phyloP scores from a whole-genome alignment of 768 basidiomycete species.

The Boletus rubropictus region DNA sequence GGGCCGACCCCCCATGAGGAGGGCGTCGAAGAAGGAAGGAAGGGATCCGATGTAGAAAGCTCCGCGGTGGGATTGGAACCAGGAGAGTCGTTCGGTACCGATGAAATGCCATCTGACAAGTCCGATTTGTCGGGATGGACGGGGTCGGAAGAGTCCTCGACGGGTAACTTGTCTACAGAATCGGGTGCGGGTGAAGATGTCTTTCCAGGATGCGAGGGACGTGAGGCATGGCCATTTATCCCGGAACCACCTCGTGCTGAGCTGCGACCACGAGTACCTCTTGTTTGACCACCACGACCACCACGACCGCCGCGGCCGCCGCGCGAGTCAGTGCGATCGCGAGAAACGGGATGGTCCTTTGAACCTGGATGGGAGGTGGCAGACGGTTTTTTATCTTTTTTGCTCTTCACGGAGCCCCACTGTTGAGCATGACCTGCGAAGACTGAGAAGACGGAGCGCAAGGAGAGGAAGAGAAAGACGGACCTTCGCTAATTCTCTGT shows the following conservation, averaged over 20 bases:
- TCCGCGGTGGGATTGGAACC: constrained; percentile 14
- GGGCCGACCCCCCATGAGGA: constrained; percentile 32
- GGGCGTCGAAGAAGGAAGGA: constrained; percentile 24
- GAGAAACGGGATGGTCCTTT: constrained; percentile 38
- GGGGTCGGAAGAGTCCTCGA: constrained; percentile 20
- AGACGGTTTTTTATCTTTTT: constrained; percentile 77
- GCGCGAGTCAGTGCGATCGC: constrained; percentile 40
- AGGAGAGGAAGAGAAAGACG: not conserved
- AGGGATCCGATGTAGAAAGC: constrained; percentile 7
- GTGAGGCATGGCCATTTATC: constrained; percentile 31
- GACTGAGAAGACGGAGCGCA: constrained; percentile 7
- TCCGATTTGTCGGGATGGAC: constrained; percentile 12
- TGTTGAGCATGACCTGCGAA: constrained; percentile 63
- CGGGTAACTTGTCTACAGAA: constrained; percentile 22
- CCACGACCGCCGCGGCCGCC: constrained; percentile 59
- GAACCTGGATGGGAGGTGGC: constrained; percentile 36
- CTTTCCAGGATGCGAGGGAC: constrained; percentile 22
- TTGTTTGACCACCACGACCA: constrained; percentile 54
- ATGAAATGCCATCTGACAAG: constrained; percentile 11
- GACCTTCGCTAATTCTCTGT: constrained; percentile 73
- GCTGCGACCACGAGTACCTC: constrained; percentile 38
- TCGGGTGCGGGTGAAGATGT: constrained; percentile 32
- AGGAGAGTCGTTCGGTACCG: constrained; percentile 13
- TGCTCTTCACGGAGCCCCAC: constrained; percentile 79
- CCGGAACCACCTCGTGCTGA: constrained; percentile 34